Percentiles rank a stretch among this genome's conserved stretches.
Evolutionary conservation across 805 yeast genomes (phyloP).

Genomic region (Saccharomycopsis guyanensis): DNA sequence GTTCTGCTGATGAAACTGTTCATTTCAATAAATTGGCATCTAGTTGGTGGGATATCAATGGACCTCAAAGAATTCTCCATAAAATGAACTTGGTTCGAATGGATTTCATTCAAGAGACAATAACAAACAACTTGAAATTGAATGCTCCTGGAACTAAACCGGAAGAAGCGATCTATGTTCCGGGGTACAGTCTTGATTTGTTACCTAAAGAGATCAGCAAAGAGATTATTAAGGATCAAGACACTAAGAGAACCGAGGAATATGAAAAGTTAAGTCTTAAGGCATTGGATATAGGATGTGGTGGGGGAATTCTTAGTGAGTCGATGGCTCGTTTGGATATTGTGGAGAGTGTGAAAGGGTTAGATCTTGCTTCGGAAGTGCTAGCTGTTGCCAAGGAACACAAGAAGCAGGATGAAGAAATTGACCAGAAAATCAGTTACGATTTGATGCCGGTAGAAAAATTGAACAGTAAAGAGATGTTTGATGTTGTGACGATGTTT

Average conservation of each 20-base stretch:
- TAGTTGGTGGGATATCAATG: conserved; percentile 98
- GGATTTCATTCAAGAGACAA: conserved; percentile 71
- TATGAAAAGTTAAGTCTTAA: conserved; percentile 33
- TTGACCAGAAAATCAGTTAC: conserved; percentile 52
- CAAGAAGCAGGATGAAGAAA: conserved; percentile 53
- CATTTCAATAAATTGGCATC: conserved; percentile 85
- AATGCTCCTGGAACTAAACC: conserved; percentile 31
- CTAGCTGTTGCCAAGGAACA: conserved; percentile 73
- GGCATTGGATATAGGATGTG: conserved; percentile 91
- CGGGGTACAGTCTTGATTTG: conserved; percentile 66
- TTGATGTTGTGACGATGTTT: conserved; percentile 80
- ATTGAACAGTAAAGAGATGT: conserved; percentile 38
- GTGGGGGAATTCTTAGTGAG: conserved; percentile 94
- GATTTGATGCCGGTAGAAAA: conserved; percentile 57
- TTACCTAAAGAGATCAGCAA: conserved; percentile 50
- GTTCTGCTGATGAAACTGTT: conserved; percentile 60
- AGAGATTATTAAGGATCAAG: conserved; percentile 44
- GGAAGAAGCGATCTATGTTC: conserved; percentile 54
- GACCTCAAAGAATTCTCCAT: conserved; percentile 89
- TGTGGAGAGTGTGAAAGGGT: conserved; percentile 61
- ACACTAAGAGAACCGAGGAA: conserved; percentile 34
- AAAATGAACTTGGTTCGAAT: conserved; percentile 86
- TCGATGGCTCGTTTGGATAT: conserved; percentile 70
- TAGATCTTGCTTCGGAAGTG: conserved; percentile 82
- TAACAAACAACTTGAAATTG: conserved; percentile 38